These are phyloP conservation scores for Ophiognomonia clavigignenti-juglandacearum DNA, from an alignment of 2,329 filamentous ascomycete species.

Conservation along the genomic window DNA sequence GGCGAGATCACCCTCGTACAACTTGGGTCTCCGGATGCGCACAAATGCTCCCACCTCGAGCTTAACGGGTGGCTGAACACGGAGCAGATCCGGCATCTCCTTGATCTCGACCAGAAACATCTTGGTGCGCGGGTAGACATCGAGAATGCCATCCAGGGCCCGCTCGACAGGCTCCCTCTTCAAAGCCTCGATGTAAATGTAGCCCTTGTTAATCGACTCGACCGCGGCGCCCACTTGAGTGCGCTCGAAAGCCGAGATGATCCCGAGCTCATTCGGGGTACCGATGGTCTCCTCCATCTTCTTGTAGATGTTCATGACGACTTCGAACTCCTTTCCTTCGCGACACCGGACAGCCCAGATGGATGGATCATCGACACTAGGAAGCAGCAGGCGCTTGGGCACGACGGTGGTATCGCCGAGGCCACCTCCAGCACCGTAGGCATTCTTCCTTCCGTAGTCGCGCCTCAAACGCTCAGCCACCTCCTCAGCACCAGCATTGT, in stretches of 20 bases:
- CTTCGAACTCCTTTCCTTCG: slow-evolving; percentile 91
- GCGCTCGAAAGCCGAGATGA: slow-evolving; percentile 89
- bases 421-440: slow-evolving; percentile 38
- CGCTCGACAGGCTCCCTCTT: slow-evolving; percentile 80
- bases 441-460: slow-evolving; percentile 74
- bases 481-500: slow-evolving; percentile 88
- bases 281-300: slow-evolving; percentile 75
- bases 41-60: slow-evolving; percentile 89
- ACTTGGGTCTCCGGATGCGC: slow-evolving; percentile 71
- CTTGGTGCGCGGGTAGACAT: slow-evolving; percentile 84
- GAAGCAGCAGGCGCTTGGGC: slow-evolving; percentile 80
- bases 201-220: slow-evolving; percentile 80
- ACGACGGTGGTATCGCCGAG: slow-evolving; percentile 69
- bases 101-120: slow-evolving; percentile 89
- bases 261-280: slow-evolving; percentile 74
- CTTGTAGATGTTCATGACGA: slow-evolving; percentile 83
- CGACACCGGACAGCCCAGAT: slow-evolving; percentile 95
- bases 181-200: slow-evolving; percentile 90
- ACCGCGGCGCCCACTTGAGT: slow-evolving; percentile 71
- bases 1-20: slow-evolving; percentile 85
- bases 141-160: slow-evolving; percentile 77
- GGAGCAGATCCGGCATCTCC: slow-evolving; percentile 94
- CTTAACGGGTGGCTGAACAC: slow-evolving; percentile 79
- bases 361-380: slow-evolving; percentile 89
- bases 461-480: slow-evolving; percentile 82